Evolutionary conservation across 345 rosid genomes (phyloP).

Genomic region (Gossypium raimondii): DNA sequence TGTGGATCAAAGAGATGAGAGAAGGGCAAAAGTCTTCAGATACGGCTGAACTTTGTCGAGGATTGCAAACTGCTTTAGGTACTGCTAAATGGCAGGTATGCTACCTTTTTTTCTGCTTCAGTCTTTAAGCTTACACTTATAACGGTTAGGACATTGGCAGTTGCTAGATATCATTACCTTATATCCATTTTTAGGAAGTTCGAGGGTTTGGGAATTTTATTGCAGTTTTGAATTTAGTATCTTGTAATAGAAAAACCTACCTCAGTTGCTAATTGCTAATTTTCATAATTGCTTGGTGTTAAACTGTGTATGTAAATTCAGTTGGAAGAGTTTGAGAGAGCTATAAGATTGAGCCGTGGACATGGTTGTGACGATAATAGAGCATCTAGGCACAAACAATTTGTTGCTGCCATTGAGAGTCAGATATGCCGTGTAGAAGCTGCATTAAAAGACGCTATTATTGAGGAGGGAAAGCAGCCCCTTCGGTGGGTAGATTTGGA

Average conservation of each 20-base stretch:
- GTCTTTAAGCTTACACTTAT: neutral
- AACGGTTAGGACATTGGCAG: neutral
- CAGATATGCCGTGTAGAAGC: constrained; percentile 61
- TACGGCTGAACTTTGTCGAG: constrained; percentile 51
- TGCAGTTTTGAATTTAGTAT: neutral
- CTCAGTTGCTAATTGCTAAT: neutral
- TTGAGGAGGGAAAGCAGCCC: constrained; percentile 63
- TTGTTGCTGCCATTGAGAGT: constrained; percentile 61
- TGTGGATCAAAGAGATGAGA: constrained; percentile 63
- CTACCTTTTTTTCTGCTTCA: neutral
- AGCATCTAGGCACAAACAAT: constrained; percentile 65
- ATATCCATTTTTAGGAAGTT: neutral
- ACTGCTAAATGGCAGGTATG: constrained; percentile 94
- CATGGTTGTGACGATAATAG: constrained; percentile 43
- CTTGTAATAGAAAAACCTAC: neutral
- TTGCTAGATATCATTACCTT: neutral
- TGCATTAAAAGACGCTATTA: constrained; percentile 44
- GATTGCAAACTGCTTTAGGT: constrained; percentile 73
- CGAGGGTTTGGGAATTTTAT: neutral
- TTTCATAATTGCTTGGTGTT: neutral
- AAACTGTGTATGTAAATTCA: constrained; percentile 31
- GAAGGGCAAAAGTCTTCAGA: constrained; percentile 29
- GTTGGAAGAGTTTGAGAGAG: constrained; percentile 88
- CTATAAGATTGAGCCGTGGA: constrained; percentile 56
- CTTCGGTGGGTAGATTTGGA: constrained; percentile 69